A percentile compares a stretch with the other conserved stretches of the same genome.
These are phyloP conservation scores for Eremomyces bilateralis DNA, from an alignment of 495 filamentous ascomycete species.

Conservation along the genomic window DNA sequence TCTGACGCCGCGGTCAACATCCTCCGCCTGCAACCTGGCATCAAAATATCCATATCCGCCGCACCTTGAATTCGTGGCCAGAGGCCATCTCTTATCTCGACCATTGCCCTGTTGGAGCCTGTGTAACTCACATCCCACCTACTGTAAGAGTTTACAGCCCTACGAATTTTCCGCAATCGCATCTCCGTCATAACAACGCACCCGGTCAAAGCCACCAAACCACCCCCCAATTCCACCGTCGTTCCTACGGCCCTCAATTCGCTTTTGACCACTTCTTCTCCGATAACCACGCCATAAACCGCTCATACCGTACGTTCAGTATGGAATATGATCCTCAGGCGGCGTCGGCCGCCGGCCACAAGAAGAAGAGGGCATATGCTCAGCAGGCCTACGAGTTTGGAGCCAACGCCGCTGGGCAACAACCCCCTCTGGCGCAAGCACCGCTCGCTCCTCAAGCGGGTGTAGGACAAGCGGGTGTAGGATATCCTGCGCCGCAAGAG, in stretches of 20 bases:
- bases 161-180: no score
- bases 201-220: no score
- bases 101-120: no score
- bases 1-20: no score
- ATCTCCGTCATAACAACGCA: no score
- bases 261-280: neutral
- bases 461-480: slow-evolving; percentile 8
- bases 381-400: slow-evolving; percentile 90
- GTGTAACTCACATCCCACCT: no score
- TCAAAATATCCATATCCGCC: no score
- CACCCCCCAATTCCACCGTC: neutral
- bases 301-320: neutral
- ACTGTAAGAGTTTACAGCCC: no score
- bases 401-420: slow-evolving; percentile 51
- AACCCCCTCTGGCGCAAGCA: slow-evolving; percentile 13
- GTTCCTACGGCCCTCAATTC: neutral
- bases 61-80: no score
- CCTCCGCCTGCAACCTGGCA: no score
- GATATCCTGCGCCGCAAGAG: slow-evolving; percentile 6
- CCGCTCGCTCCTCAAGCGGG: slow-evolving; percentile 16
- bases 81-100: no score
- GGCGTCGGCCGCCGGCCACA: slow-evolving; percentile 10
- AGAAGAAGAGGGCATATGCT: slow-evolving; percentile 85
- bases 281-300: neutral
- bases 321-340: slow-evolving; percentile 7